phyloP scores from a whole-genome alignment of 805 yeast genomes.

The Candida anglica region DNA sequence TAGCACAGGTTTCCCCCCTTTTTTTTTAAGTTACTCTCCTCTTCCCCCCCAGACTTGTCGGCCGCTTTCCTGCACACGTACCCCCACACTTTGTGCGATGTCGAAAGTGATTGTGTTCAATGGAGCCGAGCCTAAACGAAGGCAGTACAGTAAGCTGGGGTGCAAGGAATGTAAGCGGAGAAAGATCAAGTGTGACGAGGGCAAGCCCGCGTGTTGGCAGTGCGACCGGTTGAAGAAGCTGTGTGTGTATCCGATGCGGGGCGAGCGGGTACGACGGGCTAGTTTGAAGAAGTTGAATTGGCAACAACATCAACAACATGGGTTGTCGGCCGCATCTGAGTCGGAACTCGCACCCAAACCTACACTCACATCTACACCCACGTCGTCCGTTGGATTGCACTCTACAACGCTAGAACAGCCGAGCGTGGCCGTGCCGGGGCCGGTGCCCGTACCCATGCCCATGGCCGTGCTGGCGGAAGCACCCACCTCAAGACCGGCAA shows the following conservation, averaged over 20 bases:
- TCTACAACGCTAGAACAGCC: neutral
- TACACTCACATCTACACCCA: too few relatives aligned
- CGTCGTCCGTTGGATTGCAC: neutral
- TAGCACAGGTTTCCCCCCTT: too few relatives aligned
- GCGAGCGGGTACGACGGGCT: slow-evolving; percentile 34
- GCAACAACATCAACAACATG: neutral
- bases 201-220: slow-evolving; percentile 31
- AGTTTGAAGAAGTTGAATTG: neutral
- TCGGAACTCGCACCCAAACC: too few relatives aligned
- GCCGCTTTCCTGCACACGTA: neutral
- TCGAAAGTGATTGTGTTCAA: neutral
- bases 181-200: slow-evolving; percentile 42
- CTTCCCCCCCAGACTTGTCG: neutral
- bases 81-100: neutral
- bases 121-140: slow-evolving; percentile 9
- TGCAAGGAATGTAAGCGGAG: slow-evolving; percentile 40
- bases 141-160: slow-evolving; percentile 32
- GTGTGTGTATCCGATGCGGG: slow-evolving; percentile 34
- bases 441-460: neutral
- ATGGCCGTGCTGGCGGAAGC: neutral
- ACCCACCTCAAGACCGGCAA: too few relatives aligned
- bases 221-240: slow-evolving; percentile 29
- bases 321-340: too few relatives aligned
- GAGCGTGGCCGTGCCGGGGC: neutral
- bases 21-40: too few relatives aligned